These are phyloP conservation scores for Mycena indigotica DNA, from an alignment of 768 basidiomycete species.

Conservation along the genomic window DNA sequence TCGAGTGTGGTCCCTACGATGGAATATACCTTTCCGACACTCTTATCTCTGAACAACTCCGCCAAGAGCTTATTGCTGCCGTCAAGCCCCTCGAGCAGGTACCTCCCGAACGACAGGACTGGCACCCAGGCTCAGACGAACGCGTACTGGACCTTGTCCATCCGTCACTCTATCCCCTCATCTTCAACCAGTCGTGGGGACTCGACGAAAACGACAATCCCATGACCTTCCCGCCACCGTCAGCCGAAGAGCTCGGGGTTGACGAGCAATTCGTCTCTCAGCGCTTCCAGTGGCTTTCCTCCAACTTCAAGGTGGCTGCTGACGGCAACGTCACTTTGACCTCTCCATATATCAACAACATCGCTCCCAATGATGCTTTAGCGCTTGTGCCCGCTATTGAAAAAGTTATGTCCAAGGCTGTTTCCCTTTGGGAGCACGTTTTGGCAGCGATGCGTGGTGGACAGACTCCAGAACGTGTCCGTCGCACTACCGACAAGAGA, in stretches of 20 bases:
- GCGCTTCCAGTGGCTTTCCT: constrained; percentile 22
- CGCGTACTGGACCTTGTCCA: constrained; percentile 37
- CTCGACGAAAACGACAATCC: background rate
- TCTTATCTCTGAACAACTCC: constrained; percentile 22
- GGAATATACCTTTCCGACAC: constrained; percentile 27
- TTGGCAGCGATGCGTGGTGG: constrained; percentile 15
- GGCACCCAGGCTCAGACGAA: constrained; percentile 34
- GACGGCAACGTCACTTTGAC: constrained; percentile 10
- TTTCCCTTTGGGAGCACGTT: constrained; percentile 29
- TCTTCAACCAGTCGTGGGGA: constrained; percentile 25
- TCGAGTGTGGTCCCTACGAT: constrained; percentile 18
- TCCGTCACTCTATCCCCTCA: constrained; percentile 31
- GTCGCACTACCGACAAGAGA: background rate
- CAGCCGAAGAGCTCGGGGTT: background rate
- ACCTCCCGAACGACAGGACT: constrained; percentile 29
- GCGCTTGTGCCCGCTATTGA: constrained; percentile 25
- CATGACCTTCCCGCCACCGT: background rate
- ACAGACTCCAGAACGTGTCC: background rate
- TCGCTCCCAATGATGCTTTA: constrained; percentile 9
- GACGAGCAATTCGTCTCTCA: constrained; percentile 6
- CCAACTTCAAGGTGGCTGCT: constrained; percentile 16
- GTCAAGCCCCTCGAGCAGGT: constrained; percentile 26
- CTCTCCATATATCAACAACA: constrained; percentile 33
- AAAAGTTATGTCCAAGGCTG: constrained; percentile 21
- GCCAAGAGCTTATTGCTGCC: constrained; percentile 8